Base-by-base conservation (phyloP, 106 monocot genomes). In the Apostasia ramifera region DNA sequence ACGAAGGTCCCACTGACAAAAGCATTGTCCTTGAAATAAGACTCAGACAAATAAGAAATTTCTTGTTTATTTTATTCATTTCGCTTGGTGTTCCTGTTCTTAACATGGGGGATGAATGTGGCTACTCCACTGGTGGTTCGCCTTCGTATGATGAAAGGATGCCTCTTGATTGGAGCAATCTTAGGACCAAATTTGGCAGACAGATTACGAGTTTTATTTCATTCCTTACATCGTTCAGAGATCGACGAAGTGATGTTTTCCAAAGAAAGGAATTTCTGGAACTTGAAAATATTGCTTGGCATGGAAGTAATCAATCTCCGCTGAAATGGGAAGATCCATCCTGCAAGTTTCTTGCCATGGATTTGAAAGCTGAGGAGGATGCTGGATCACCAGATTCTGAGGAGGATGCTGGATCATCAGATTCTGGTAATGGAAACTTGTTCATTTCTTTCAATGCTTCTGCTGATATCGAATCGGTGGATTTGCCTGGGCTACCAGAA, bases 61-160 rank as follows among this genome's bases (percentile, higher is more conserved):
- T 91, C 59, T 65, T 95, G 15, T 88, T 95, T 78, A 54, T 95
- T 13, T 66, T 95, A 51, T 95, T 91, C 70, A 38, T 95, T 62
- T 95, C 91, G 13, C 81, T 95, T 10, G 94, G 94, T 67, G 73
- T 88, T 70, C 94, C 91, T 54, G 88, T 95, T 12, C 81, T 95
- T 26, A 91, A 83, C 49, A 95, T 91, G 94, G 94, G 94, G 3
- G 94, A 95, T 76, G 94, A 95, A 65, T 83, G 70, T 66, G 91
- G 85, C 8, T 58, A 81, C 67, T 86, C 94, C 1, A 82, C 76
- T 42, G 73, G 81, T 59, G 94, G 91, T 6, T 83, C 73, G 68
- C 61, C 73, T 58, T 69, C 71, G 11, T 81, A 81, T 47, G 44
- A n/a, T 61, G 71, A 85, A 65, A 74, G 85, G 67, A 40, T 58